Base-by-base conservation (phyloP, 345 rosid genomes). In the Anacardium occidentale region DNA sequence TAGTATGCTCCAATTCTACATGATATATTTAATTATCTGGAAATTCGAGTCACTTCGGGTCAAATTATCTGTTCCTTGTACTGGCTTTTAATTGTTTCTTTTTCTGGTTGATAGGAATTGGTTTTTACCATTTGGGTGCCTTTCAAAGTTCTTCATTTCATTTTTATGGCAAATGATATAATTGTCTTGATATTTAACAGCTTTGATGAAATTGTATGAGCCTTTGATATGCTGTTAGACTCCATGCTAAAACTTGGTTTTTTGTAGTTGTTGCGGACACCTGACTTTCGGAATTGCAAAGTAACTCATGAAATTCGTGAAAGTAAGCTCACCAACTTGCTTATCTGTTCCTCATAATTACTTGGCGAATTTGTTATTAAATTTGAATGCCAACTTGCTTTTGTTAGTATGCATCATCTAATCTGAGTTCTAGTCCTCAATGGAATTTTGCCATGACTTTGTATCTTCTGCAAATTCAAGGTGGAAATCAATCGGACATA, bases 241-340 rank as follows among this genome's bases (percentile, higher is more conserved):
- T 51, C 40, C 42, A 37, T 29, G 32, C 32, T 29, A 29, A 29
- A 1, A 29, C 32, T 29, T 29, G 32, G 69, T 20, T 79, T 60
- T 47, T 59, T 81, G 75, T 71, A 88, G 98, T 78, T 89, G 54
- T 74, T 95, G 77, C 79, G 76, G 59, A 78, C 96, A 26, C 90
- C 86, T 62, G 92, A 92, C 65, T 90, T 90, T 25, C 88, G 78
- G 50, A 81, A 84, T 70, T 85, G 85, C 78, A 78, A 84, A 70
- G 97, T 84, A 45, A 89, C 96, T 55, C 65, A 69, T 15, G 96
- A 95, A 76, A 81, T 92, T 80, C 79, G 62, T 81, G 91, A 85
- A 74, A 80, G 98, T 94, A 83, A 85, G 98, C 45, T 71, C 60
- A 17, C 52, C 18, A 12, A 51, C 21, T 5, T 56, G 37, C 15